phyloP scores from a whole-genome alignment of 768 basidiomycete genomes.

The Kwoniella sp. region DNA sequence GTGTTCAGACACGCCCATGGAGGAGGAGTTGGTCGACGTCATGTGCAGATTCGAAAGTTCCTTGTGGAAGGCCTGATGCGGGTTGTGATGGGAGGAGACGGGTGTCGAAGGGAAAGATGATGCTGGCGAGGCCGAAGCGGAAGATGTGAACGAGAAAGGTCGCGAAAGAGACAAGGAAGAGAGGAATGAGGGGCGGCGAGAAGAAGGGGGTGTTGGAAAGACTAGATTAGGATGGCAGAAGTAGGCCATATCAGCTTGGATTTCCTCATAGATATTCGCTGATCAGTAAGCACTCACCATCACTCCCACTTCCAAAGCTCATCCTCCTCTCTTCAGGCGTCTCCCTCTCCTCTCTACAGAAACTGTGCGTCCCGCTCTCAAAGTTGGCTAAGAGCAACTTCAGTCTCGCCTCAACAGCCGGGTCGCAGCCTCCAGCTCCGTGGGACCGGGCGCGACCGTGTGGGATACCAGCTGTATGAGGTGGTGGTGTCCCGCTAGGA shows the following conservation, averaged over 20 bases:
- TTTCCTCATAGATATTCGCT: not conserved
- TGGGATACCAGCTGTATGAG: constrained; percentile 7
- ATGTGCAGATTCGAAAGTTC: not conserved
- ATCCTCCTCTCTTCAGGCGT: constrained; percentile 15
- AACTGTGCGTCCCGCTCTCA: constrained; percentile 29
- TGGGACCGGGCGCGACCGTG: not conserved
- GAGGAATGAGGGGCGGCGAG: constrained; percentile 30
- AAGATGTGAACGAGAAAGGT: constrained; percentile 21
- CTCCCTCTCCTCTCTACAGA: constrained; percentile 27
- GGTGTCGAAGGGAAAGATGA: constrained; percentile 7
- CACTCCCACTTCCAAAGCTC: constrained; percentile 23
- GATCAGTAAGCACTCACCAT: constrained; percentile 16
- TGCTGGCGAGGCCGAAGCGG: constrained; percentile 1
- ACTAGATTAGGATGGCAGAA: constrained; percentile 3
- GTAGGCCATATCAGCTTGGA: too few relatives aligned
- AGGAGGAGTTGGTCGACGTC: not conserved
- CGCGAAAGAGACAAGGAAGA: constrained; percentile 21
- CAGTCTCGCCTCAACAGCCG: constrained; percentile 13
- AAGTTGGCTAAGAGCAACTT: constrained; percentile 20
- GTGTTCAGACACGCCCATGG: not conserved
- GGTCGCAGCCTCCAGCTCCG: not conserved
- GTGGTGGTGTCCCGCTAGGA: constrained; percentile 18
- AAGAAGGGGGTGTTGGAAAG: constrained; percentile 23
- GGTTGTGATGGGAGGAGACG: not conserved
- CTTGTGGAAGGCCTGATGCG: not conserved